Evolutionary conservation across 768 basidiomycete species (phyloP).

Genomic region (Tulasnella sp.): DNA sequence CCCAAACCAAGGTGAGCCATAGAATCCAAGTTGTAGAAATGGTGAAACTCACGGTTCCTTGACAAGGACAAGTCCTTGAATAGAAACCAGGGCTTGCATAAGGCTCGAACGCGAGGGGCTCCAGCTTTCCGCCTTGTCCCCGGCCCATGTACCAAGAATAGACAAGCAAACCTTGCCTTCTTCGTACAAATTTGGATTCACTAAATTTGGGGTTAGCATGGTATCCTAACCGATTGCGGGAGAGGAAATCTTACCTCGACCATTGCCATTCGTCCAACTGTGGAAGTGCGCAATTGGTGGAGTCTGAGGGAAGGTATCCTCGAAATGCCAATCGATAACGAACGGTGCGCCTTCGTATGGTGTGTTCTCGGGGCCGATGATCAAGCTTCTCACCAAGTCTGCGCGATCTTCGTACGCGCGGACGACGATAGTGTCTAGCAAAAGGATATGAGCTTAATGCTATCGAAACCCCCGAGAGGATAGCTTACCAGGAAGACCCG

Average conservation of each 20-base stretch:
- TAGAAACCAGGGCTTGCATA: slow-evolving; percentile 88
- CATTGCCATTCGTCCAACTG: slow-evolving; percentile 93
- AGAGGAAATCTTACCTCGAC: slow-evolving; percentile 56
- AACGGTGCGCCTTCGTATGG: slow-evolving; percentile 95
- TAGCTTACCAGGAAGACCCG: slow-evolving; percentile 72
- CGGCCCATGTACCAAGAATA: slow-evolving; percentile 87
- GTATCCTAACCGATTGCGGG: slow-evolving; percentile 26
- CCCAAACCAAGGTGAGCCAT: slow-evolving; percentile 1
- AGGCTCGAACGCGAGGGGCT: slow-evolving; percentile 77
- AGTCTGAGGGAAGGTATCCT: slow-evolving; percentile 74
- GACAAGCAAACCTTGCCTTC: slow-evolving; percentile 94
- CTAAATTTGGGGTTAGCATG: background rate
- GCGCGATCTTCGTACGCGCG: slow-evolving; percentile 86
- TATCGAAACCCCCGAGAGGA: background rate
- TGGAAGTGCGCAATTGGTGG: slow-evolving; percentile 87
- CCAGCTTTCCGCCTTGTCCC: slow-evolving; percentile 86
- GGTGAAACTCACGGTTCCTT: slow-evolving; percentile 72
- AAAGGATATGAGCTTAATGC: slow-evolving; percentile 1
- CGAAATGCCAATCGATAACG: slow-evolving; percentile 90
- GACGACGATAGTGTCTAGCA: slow-evolving; percentile 76
- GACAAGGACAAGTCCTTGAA: slow-evolving; percentile 89
- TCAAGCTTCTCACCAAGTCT: slow-evolving; percentile 82
- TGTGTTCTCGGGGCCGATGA: slow-evolving; percentile 89
- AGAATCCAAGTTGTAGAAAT: background rate
- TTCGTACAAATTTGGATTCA: slow-evolving; percentile 69